Conservation (phyloP, 768 basidiomycete species). For the Podaxis rugospora region DNA sequence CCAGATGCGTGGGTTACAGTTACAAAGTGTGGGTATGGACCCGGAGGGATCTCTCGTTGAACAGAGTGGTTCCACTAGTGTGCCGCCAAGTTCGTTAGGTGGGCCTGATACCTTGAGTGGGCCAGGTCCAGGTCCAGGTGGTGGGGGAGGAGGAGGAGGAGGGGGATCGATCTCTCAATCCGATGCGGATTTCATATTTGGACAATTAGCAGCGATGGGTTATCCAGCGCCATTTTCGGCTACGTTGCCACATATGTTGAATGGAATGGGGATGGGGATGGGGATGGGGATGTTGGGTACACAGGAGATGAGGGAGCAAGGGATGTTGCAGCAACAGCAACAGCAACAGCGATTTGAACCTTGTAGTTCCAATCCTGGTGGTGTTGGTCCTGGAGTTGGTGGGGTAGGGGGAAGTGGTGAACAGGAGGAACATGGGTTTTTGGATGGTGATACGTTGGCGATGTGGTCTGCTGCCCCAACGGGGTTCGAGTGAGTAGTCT, state of each 20-base stretch:
- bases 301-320: not conserved
- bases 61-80: not conserved
- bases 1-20: not conserved
- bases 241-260: constrained; percentile 2
- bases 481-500: constrained; percentile 53
- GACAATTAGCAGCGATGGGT: constrained; percentile 9
- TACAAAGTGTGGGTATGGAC: not conserved
- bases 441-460: constrained; percentile 49
- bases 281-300: constrained; percentile 1
- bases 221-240: constrained; percentile 4
- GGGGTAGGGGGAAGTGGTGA: not conserved
- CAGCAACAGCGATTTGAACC: not conserved
- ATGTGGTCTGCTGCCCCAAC: constrained; percentile 72
- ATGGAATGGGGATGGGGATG: constrained; percentile 3
- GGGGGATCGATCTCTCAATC: not conserved
- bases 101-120: not conserved
- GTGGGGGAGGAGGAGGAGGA: too few species aligned
- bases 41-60: not conserved
- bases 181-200: constrained; percentile 9
- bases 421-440: constrained; percentile 16
- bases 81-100: not conserved
- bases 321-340: not conserved
- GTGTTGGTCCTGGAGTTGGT: not conserved
- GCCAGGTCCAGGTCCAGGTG: not conserved
- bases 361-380: not conserved